Evolutionary conservation across 1,139 yeast species (phyloP).

Genomic region (Geotrichum cucujoidarum): DNA sequence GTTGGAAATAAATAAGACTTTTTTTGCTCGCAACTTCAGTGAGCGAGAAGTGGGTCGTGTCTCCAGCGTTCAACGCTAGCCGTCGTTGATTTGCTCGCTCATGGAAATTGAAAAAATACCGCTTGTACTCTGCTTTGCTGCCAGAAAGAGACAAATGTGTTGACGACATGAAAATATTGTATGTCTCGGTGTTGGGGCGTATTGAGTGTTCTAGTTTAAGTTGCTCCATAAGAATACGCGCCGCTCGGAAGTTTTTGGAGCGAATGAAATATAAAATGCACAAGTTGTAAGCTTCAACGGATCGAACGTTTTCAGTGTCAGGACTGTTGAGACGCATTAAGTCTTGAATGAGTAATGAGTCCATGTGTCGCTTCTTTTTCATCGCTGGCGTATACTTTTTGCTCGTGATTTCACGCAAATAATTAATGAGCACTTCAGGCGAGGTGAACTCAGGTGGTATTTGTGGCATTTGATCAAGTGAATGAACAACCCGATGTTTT

Average conservation of each 20-base stretch:
- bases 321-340: constrained; percentile 41
- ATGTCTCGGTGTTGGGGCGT: constrained; percentile 42
- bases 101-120: constrained; percentile 13
- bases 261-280: constrained; percentile 41
- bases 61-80: not conserved
- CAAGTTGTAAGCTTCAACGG: constrained; percentile 42
- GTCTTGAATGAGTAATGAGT: constrained; percentile 32
- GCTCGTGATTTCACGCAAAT: constrained; percentile 18
- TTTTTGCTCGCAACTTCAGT: constrained; percentile 1
- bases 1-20: constrained; percentile 26
- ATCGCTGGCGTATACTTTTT: constrained; percentile 17
- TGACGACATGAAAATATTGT: constrained; percentile 38
- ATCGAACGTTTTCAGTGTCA: constrained; percentile 35
- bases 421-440: constrained; percentile 16
- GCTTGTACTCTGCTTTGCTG: constrained; percentile 14
- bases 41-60: not conserved
- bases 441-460: constrained; percentile 20
- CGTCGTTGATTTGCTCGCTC: too few relatives aligned
- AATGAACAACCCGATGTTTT: constrained; percentile 2
- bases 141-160: constrained; percentile 14
- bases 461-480: constrained; percentile 18
- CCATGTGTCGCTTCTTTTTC: constrained; percentile 19
- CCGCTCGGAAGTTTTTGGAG: constrained; percentile 41
- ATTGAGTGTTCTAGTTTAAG: constrained; percentile 37
- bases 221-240: constrained; percentile 41